A percentile compares a stretch with the other conserved stretches of the same genome.
Evolutionary conservation across 2,329 filamentous ascomycete genomes (phyloP).

Genomic region (Epichloe scottii): DNA sequence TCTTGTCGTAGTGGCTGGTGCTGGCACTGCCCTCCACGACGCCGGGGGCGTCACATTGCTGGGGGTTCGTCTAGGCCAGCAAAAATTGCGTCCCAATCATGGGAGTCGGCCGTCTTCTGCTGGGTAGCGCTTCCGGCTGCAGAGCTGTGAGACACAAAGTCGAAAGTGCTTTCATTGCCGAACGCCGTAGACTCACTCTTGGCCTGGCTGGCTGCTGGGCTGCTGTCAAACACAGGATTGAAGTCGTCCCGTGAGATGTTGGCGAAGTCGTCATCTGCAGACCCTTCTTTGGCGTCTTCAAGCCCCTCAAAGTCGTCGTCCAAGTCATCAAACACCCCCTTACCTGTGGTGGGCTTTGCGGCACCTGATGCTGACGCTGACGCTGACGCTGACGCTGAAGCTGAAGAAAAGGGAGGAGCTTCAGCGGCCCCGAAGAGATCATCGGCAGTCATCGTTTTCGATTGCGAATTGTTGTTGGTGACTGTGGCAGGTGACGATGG

Average conservation of each 20-base stretch:
- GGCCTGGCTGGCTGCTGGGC: slow-evolving; percentile 39
- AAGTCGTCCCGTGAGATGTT: slow-evolving; percentile 67
- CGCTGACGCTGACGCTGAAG: background rate
- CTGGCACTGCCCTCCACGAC: background rate
- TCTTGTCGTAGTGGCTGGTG: slow-evolving; percentile 1
- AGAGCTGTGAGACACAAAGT: slow-evolving; percentile 36
- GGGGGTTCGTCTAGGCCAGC: slow-evolving; percentile 56
- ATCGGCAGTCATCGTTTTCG: slow-evolving; percentile 22
- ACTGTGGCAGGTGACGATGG: slow-evolving; percentile 20
- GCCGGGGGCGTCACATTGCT: slow-evolving; percentile 17
- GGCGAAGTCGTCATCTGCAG: slow-evolving; percentile 67
- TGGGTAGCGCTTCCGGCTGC: slow-evolving; percentile 23
- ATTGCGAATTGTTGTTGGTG: slow-evolving; percentile 14
- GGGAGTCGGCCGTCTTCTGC: slow-evolving; percentile 34
- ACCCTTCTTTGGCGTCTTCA: slow-evolving; percentile 72
- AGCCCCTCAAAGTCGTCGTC: slow-evolving; percentile 74
- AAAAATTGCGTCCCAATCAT: slow-evolving; percentile 96
- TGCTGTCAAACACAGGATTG: slow-evolving; percentile 70
- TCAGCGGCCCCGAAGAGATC: slow-evolving; percentile 29
- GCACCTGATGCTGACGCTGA: slow-evolving; percentile 6
- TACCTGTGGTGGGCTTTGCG: slow-evolving; percentile 21
- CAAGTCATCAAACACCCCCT: slow-evolving; percentile 58
- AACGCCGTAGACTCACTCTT: slow-evolving; percentile 43
- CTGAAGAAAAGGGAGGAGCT: background rate
- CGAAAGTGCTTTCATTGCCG: slow-evolving; percentile 43